These are phyloP conservation scores for Aspergillus haitiensis DNA, from an alignment of 495 filamentous ascomycete species.

Conservation along the genomic window DNA sequence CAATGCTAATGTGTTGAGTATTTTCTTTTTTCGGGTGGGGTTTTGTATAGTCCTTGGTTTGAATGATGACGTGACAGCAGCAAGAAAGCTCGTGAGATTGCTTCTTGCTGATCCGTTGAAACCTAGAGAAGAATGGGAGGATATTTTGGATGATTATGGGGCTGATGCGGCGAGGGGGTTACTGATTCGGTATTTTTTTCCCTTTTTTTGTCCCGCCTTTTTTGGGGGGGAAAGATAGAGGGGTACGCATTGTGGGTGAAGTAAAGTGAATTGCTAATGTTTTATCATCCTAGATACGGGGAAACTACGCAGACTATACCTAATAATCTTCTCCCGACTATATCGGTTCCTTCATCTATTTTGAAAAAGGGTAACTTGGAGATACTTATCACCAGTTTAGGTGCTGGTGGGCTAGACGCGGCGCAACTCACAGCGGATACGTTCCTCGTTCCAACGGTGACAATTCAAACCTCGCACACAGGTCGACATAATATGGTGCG, in stretches of 20 bases:
- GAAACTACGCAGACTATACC: slow-evolving; percentile 45
- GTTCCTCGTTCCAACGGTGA: slow-evolving; percentile 71
- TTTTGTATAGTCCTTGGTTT: slow-evolving; percentile 52
- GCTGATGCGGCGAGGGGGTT: slow-evolving; percentile 50
- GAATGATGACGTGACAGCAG: slow-evolving; percentile 40
- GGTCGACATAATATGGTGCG: slow-evolving; percentile 63
- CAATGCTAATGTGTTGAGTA: neutral
- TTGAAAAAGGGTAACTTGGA: slow-evolving; percentile 72
- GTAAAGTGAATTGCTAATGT: neutral
- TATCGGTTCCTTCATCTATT: slow-evolving; percentile 66
- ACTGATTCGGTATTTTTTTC: slow-evolving; percentile 56
- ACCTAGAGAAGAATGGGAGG: slow-evolving; percentile 67
- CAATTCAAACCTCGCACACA: slow-evolving; percentile 60
- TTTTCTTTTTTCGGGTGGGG: neutral
- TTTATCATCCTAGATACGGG: slow-evolving; percentile 48
- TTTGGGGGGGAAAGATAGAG: neutral
- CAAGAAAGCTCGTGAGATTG: slow-evolving; percentile 64
- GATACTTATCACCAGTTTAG: slow-evolving; percentile 66
- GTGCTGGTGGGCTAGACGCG: slow-evolving; percentile 37
- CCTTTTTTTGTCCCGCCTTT: neutral
- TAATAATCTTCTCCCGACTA: slow-evolving; percentile 52
- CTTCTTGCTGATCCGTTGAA: slow-evolving; percentile 78
- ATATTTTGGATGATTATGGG: slow-evolving; percentile 53
- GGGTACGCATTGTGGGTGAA: neutral
- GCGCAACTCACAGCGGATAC: slow-evolving; percentile 53